A percentile compares a stretch with the other conserved stretches of the same genome.
Conservation (phyloP, 768 basidiomycete genomes). For the Hericium alpestre region DNA sequence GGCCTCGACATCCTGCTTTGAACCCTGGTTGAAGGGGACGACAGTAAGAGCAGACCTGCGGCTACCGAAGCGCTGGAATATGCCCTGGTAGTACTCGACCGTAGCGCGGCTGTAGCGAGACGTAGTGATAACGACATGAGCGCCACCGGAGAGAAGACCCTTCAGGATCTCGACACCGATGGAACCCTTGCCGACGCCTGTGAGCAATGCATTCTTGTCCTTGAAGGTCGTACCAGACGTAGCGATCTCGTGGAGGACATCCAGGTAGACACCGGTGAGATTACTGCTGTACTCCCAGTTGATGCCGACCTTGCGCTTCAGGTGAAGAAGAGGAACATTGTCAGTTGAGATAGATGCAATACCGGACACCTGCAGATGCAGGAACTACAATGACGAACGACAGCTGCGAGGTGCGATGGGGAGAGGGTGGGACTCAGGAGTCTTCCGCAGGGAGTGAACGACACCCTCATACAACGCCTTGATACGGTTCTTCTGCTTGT, state of each 20-base stretch:
- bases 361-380: constrained; percentile 77
- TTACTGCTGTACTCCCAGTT: constrained; percentile 98
- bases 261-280: constrained; percentile 89
- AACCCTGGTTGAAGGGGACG: constrained; percentile 98
- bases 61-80: constrained; percentile 92
- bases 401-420: constrained; percentile 50
- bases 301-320: constrained; percentile 92
- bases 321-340: constrained; percentile 87
- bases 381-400: constrained; percentile 93
- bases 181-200: constrained; percentile 95
- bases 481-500: constrained; percentile 93
- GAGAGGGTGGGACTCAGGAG: constrained; percentile 51
- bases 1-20: constrained; percentile 96
- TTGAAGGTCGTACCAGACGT: constrained; percentile 98
- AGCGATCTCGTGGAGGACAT: constrained; percentile 95
- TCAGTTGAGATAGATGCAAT: constrained; percentile 70
- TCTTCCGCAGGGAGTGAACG: constrained; percentile 81
- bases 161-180: constrained; percentile 98
- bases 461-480: constrained; percentile 94
- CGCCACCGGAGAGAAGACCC: constrained; percentile 91
- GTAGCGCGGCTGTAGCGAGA: constrained; percentile 93
- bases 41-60: constrained; percentile 95
- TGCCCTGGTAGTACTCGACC: constrained; percentile 96
- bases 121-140: constrained; percentile 94
- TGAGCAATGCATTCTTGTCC: constrained; percentile 96